A percentile compares a stretch with the other conserved stretches of the same genome.
Evolutionary conservation across 805 yeast species (phyloP).

Genomic region (Kuraishia cidri): DNA sequence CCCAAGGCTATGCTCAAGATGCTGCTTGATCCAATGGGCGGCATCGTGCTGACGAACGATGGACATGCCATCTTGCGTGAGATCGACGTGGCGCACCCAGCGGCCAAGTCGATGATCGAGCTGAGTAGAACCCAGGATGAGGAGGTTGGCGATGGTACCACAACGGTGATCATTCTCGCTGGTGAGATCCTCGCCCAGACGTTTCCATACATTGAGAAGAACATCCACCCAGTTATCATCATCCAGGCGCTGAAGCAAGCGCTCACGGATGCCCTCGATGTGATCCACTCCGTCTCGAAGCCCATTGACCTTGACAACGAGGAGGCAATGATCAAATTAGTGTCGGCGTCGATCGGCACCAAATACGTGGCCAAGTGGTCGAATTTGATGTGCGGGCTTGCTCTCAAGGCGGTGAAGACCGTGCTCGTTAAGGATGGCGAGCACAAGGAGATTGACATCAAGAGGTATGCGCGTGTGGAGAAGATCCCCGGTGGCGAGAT

Average conservation of each 20-base stretch:
- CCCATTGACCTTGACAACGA: constrained; percentile 84
- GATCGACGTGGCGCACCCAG: constrained; percentile 97
- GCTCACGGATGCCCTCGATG: constrained; percentile 79
- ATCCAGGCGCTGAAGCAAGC: constrained; percentile 93
- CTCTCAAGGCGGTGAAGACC: constrained; percentile 81
- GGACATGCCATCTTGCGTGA: constrained; percentile 98
- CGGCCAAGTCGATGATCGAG: constrained; percentile 98
- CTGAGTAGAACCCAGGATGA: constrained; percentile 95
- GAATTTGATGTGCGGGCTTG: constrained; percentile 79
- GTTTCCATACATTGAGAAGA: constrained; percentile 88
- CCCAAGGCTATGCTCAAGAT: constrained; percentile 99
- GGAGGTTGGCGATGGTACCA: constrained; percentile 98
- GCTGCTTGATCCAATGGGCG: constrained; percentile 95
- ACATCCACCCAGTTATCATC: constrained; percentile 94
- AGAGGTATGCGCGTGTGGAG: constrained; percentile 88
- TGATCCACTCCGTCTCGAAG: constrained; percentile 73
- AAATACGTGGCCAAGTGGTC: constrained; percentile 91
- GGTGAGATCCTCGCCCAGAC: constrained; percentile 96
- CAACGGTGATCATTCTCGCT: constrained; percentile 92
- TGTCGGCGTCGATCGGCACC: constrained; percentile 91
- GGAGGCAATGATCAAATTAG: constrained; percentile 76
- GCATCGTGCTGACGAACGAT: constrained; percentile 93
- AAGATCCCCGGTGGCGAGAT: constrained; percentile 98
- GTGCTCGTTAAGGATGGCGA: constrained; percentile 57
- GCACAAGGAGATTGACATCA: constrained; percentile 80